These are phyloP conservation scores for Cladosporium sp. DNA, from an alignment of 2,329 filamentous ascomycete species.

Conservation along the genomic window DNA sequence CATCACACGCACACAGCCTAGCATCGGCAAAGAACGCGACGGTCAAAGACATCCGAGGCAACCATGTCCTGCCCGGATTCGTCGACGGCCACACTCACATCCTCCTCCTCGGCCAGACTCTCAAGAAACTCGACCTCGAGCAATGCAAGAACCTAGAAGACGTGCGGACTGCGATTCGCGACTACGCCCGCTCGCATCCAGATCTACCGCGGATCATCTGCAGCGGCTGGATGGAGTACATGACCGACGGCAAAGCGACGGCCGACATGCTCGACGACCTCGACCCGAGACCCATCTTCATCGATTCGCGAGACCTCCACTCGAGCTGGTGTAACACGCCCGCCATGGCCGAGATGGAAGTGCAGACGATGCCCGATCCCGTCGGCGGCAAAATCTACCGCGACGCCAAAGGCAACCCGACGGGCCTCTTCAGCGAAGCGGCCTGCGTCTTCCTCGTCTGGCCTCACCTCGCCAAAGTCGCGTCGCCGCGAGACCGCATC, in stretches of 20 bases:
- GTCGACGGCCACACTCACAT: conserved; percentile 61
- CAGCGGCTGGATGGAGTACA: conserved; percentile 58
- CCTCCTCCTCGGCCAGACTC: conserved; percentile 55
- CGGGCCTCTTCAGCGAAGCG: conserved; percentile 56
- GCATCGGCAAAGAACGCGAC: conserved; percentile 27
- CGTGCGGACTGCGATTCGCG: conserved; percentile 49
- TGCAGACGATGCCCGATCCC: conserved; percentile 49
- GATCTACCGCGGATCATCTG: conserved; percentile 51
- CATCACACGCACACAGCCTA: conserved; percentile 32
- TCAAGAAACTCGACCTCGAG: conserved; percentile 53
- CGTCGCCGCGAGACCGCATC: conserved; percentile 51
- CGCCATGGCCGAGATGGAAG: conserved; percentile 52
- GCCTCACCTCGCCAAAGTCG: conserved; percentile 53
- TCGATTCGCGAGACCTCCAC: conserved; percentile 60
- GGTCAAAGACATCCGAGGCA: conserved; percentile 38
- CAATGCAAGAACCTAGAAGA: conserved; percentile 50
- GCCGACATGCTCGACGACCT: conserved; percentile 55
- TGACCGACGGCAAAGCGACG: conserved; percentile 53
- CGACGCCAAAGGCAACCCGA: conserved; percentile 48
- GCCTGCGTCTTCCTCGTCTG: conserved; percentile 57
- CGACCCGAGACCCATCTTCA: conserved; percentile 54
- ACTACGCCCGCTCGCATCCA: conserved; percentile 48
- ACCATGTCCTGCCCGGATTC: conserved; percentile 54
- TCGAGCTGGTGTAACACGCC: conserved; percentile 58
- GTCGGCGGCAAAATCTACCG: conserved; percentile 56